Evolutionary conservation across 768 basidiomycete species (phyloP).

Genomic region (Tubosaeta brunneosetosa): DNA sequence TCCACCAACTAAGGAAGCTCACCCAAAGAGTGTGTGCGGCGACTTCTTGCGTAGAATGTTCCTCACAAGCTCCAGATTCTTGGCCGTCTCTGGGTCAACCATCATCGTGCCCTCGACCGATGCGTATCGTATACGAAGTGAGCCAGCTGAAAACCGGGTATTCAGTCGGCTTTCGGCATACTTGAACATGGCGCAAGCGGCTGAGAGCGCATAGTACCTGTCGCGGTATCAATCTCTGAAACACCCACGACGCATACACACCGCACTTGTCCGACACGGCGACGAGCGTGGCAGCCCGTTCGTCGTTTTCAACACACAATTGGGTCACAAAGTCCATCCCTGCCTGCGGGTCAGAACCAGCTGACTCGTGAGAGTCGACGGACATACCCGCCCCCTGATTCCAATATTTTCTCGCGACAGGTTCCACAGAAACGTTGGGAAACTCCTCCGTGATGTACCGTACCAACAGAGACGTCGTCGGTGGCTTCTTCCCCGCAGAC

Average conservation of each 20-base stretch:
- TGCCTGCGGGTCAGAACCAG: slow-evolving; percentile 21
- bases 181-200: slow-evolving; percentile 83
- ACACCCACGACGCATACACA: slow-evolving; percentile 31
- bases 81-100: slow-evolving; percentile 85
- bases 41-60: slow-evolving; percentile 69
- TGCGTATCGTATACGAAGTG: slow-evolving; percentile 69
- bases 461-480: slow-evolving; percentile 58
- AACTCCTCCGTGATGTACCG: slow-evolving; percentile 74
- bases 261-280: slow-evolving; percentile 73
- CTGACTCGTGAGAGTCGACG: not conserved
- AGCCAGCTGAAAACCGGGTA: slow-evolving; percentile 61
- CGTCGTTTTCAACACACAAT: slow-evolving; percentile 75
- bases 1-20: not conserved
- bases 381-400: slow-evolving; percentile 68
- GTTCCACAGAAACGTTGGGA: slow-evolving; percentile 59
- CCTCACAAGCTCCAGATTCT: slow-evolving; percentile 83
- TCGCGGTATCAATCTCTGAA: slow-evolving; percentile 3
- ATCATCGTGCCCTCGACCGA: slow-evolving; percentile 91
- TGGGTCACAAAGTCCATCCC: slow-evolving; percentile 78
- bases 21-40: slow-evolving; percentile 78
- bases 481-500: slow-evolving; percentile 40
- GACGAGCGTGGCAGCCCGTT: slow-evolving; percentile 73
- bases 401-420: slow-evolving; percentile 79
- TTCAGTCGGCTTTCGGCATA: slow-evolving; percentile 69
- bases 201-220: slow-evolving; percentile 88